These are phyloP conservation scores for Flaveria trinervia DNA, from an alignment of 129 eudicot species.

Conservation along the genomic window DNA sequence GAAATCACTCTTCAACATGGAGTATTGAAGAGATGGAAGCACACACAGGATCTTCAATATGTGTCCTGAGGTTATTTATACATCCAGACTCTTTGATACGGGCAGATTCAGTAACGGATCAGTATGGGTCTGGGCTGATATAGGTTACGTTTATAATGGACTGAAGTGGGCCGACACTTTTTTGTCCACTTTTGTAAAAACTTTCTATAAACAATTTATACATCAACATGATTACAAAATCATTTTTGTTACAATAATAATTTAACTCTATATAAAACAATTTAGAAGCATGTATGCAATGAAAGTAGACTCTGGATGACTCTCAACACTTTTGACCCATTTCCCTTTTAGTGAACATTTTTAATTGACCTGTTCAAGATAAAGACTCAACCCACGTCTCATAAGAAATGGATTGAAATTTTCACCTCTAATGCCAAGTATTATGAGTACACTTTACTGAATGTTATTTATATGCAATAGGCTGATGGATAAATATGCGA, in stretches of 20 bases:
- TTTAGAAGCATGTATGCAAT: not conserved
- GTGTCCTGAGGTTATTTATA: slow-evolving; percentile 66
- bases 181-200: not conserved
- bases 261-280: not conserved
- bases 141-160: not conserved
- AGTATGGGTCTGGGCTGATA: not conserved
- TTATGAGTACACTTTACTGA: slow-evolving; percentile 38
- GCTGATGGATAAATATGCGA: slow-evolving; percentile 94
- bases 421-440: slow-evolving; percentile 7
- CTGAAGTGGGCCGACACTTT: not conserved
- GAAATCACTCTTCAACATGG: slow-evolving; percentile 55
- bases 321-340: not conserved
- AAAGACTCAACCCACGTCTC: slow-evolving; percentile 5
- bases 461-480: slow-evolving; percentile 36
- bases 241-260: not conserved
- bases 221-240: slow-evolving; percentile 1
- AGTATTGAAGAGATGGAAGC: slow-evolving; percentile 56
- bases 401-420: not conserved
- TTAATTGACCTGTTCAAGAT: not conserved
- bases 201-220: not conserved
- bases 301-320: not conserved
- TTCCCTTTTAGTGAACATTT: not conserved
- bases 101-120: not conserved
- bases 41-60: slow-evolving; percentile 92
- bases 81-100: slow-evolving; percentile 3